Base-by-base conservation (phyloP, 495 filamentous ascomycete species). In the Lophium mytilinum region DNA sequence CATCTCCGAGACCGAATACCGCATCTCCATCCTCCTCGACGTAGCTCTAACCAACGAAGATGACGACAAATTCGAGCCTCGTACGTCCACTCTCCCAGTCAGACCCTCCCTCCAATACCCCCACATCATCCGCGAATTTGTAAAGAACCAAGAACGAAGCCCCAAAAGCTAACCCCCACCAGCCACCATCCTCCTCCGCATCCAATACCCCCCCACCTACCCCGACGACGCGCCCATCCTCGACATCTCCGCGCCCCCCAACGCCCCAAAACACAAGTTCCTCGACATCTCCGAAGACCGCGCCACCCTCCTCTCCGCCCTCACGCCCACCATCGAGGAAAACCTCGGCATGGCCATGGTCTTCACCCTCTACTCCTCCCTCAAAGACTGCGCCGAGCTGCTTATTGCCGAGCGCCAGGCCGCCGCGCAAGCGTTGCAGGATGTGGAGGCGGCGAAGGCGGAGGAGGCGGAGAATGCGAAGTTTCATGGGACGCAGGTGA, bases 321-420 rank as follows among this genome's bases (percentile, higher is more conserved):
- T 97, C 14, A 67, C 82, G 41, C 76, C 80, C 3, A 84, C 83
- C 0, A 84, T 96, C 34, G 81, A 87, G 57, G 93, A 97, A 71
- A 97, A 90, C 57, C 68, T 97, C 37, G 93, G 93, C 34, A 96
- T 95, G 83, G 87, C 89, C n/a, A 99, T 99, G 93, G 78, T 99
- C 0, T 99, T 96, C 72, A 89, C 91, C 0, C 74, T 99, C 15
- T 83, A 90, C 34, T 87, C 84, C 39, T 82, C 87, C 3, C 71
- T 99, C 52, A 97, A 96, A 66, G 93, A 99, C 55, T 76, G 77
- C 37, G 89, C 89, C 5, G 93, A 99, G 73, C 75, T 80, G 52
- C 76, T 99, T 19, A 82, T 96, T 63, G 57, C 69, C 2, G 82
- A 88, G 46, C 83, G 94, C 19, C 78, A 82, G 48, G 80, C 76